A percentile compares a stretch with the other conserved stretches of the same genome.
These are phyloP conservation scores for Solanum lycopersicoides DNA, from an alignment of 257 asterid species.

Conservation along the genomic window DNA sequence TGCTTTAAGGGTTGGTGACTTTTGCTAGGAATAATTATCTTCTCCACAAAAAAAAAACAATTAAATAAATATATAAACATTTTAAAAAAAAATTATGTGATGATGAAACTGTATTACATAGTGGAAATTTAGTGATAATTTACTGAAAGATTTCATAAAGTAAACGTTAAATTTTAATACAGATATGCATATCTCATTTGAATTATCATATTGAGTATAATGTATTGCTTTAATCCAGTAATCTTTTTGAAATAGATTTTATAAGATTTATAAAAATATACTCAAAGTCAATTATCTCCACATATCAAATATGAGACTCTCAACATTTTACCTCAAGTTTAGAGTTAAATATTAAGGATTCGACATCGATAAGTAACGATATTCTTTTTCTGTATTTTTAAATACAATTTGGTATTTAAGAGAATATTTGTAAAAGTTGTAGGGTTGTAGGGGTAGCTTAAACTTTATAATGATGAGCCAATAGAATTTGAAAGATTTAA, in stretches of 20 bases:
- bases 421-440: background rate
- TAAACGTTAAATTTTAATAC: background rate
- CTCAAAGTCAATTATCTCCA: no score
- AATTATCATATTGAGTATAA: background rate
- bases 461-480: background rate
- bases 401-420: background rate
- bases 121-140: background rate
- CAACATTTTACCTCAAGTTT: no score
- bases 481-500: background rate
- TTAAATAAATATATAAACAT: background rate
- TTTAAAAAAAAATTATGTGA: background rate
- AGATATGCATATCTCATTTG: background rate
- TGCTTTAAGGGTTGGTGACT: background rate
- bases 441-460: background rate
- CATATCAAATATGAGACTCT: no score
- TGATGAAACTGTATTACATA: background rate
- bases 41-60: background rate
- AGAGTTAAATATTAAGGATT: no score
- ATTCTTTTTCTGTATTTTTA: background rate
- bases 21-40: background rate
- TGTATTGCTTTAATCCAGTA: no score
- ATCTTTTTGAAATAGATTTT: no score
- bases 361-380: no score
- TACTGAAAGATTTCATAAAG: background rate
- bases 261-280: no score